Evolutionary conservation across 192 early-diverging fungal genomes (phyloP).

Genomic region (Backusella parvicylindrica): DNA sequence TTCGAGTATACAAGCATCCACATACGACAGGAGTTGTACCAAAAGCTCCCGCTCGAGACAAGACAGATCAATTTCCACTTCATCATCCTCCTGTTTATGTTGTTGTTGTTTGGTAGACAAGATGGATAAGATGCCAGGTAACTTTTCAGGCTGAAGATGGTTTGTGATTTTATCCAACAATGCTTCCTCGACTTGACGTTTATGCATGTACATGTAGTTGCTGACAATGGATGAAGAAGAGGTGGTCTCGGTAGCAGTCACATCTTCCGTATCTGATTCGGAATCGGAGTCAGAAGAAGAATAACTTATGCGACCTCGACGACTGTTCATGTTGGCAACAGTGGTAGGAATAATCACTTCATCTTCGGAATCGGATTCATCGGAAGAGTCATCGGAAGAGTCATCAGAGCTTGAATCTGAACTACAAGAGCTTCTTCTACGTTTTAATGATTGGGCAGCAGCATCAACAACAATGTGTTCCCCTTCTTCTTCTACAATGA

Average conservation of each 20-base stretch:
- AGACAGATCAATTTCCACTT: conserved; percentile 35
- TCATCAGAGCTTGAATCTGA: neutral
- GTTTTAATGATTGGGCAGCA: neutral
- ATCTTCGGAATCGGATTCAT: neutral
- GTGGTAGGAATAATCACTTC: conserved; percentile 16
- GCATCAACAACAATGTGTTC: neutral
- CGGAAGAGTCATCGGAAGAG: neutral
- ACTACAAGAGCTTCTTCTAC: conserved; percentile 19
- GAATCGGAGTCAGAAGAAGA: conserved; percentile 18
- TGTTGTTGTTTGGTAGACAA: conserved; percentile 16
- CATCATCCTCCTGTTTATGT: conserved; percentile 18
- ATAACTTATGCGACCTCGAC: neutral
- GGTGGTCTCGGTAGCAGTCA: neutral
- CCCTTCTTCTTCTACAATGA: neutral
- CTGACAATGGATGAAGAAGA: conserved; percentile 4
- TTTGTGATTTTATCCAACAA: conserved; percentile 29
- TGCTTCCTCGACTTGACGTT: conserved; percentile 32
- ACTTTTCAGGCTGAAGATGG: conserved; percentile 26
- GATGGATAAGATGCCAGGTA: conserved; percentile 32
- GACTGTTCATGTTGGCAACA: neutral
- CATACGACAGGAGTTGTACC: conserved; percentile 30
- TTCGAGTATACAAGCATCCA: conserved; percentile 33
- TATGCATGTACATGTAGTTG: conserved; percentile 23
- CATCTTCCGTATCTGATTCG: conserved; percentile 16
- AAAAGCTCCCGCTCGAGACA: conserved; percentile 31